Evolutionary conservation across 2,329 filamentous ascomycete species (phyloP), one percentile per base, ranked within the genome.

Genomic region (Hypoxylon sp.): DNA sequence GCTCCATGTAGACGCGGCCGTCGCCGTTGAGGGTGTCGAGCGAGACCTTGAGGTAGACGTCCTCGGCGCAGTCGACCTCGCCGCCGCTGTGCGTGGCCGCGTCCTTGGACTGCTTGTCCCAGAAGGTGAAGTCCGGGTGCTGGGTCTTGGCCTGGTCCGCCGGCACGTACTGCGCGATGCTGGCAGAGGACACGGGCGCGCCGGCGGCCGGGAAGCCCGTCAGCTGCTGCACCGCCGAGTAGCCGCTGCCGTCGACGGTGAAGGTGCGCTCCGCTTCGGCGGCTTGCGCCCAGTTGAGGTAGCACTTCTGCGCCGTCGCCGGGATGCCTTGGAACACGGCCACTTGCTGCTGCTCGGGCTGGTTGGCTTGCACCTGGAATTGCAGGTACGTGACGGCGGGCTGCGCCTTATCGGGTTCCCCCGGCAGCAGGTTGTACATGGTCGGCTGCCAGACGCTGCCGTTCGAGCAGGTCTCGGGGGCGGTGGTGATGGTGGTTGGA

Each of bases 191-290:
- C 14, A 77, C 65, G 22, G 64, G 63, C 24, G 58, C 18, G 2
- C 59, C 56, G 4, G 61, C 60, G 22, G 52, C 54, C 30, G 73
- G 74, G 42, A 75, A 68, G 9, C 72, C 70, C 11, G 70, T 63
- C 1, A 78, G 68, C 20, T 70, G 75, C 22, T 57, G 65, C 18
- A 72, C 55, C 1, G 61, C 42, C 0, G 73, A 33, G 14, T 73
- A 60, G 1, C 74, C 77, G 33, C 68, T 74, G 28, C 72, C 71
- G 12, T 72, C 68, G 61, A 80, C 78, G 61, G 75, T 74, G 63
- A 81, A 79, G 50, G 74, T 75, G 62, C 77, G 80, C 40, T 78
- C 74, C 56, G 73, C 76, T 58, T 70, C 76, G 6, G 74, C 76
- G 6, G 77, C 80, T 8, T 79, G 78, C 2, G 48, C 48, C 78